phyloP scores from a whole-genome alignment of 345 rosid species.

The Viola odorata region DNA sequence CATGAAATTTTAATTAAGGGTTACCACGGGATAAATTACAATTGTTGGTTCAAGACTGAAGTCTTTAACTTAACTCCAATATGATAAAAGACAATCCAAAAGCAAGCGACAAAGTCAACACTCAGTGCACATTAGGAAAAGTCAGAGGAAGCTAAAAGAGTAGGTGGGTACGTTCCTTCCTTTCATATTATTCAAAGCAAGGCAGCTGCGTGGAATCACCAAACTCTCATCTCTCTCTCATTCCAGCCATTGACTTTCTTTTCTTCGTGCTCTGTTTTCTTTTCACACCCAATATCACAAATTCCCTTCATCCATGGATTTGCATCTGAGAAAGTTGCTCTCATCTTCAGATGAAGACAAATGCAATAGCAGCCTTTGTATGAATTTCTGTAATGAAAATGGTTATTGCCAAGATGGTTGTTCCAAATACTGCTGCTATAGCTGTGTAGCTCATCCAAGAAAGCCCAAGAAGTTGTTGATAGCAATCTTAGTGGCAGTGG shows the following conservation, averaged over 20 bases:
- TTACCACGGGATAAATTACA: no score
- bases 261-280: neutral
- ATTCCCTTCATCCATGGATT: slow-evolving; percentile 9
- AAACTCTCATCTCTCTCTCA: neutral
- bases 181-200: neutral
- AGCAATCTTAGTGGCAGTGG: neutral
- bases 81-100: neutral
- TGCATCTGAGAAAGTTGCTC: neutral
- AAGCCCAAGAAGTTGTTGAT: neutral
- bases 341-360: no score
- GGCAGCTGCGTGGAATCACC: neutral
- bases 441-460: neutral
- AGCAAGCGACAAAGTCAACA: neutral
- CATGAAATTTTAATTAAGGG: neutral
- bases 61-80: neutral
- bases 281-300: neutral
- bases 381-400: neutral
- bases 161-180: neutral
- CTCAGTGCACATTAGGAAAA: no score
- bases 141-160: no score
- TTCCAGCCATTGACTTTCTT: neutral
- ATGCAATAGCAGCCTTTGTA: no score
- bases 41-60: neutral
- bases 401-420: neutral
- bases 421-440: neutral